A percentile compares a stretch with the other conserved stretches of the same genome.
Evolutionary conservation across 768 basidiomycete species (phyloP).

Genomic region (Pleurotus citrinopileatus): DNA sequence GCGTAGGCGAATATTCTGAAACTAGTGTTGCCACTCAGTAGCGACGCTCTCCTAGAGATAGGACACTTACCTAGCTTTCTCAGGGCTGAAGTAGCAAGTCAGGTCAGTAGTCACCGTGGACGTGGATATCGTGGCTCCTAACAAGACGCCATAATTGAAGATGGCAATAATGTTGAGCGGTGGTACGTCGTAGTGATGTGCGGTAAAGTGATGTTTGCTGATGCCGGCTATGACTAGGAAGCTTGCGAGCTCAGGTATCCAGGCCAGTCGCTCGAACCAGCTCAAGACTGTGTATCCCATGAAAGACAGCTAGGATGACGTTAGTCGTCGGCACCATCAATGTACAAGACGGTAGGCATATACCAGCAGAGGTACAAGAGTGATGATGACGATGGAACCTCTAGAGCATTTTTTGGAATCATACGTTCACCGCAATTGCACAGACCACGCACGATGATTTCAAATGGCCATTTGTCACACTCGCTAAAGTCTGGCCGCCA

Average conservation of each 20-base stretch:
- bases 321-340: background rate
- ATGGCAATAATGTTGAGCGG: conserved; percentile 40
- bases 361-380: conserved; percentile 47
- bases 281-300: conserved; percentile 48
- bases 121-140: conserved; percentile 51
- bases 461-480: conserved; percentile 21
- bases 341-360: background rate
- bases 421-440: background rate
- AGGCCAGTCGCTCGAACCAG: conserved; percentile 53
- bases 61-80: conserved; percentile 41
- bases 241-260: conserved; percentile 53
- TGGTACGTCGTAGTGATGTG: conserved; percentile 29
- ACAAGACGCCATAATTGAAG: conserved; percentile 49
- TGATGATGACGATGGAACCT: conserved; percentile 60
- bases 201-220: conserved; percentile 46
- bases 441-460: conserved; percentile 26
- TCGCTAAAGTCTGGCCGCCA: conserved; percentile 43
- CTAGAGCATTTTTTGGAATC: background rate
- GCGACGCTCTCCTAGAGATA: no score
- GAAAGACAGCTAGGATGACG: conserved; percentile 45
- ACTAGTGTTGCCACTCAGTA: conserved; percentile 36
- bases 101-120: conserved; percentile 49
- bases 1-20: conserved; percentile 58
- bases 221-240: conserved; percentile 52
- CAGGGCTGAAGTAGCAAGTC: conserved; percentile 47